A percentile compares a stretch with the other conserved stretches of the same genome.
Evolutionary conservation across 2,329 filamentous ascomycete species (phyloP).

Genomic region (Torrubiellomyces zombiae): DNA sequence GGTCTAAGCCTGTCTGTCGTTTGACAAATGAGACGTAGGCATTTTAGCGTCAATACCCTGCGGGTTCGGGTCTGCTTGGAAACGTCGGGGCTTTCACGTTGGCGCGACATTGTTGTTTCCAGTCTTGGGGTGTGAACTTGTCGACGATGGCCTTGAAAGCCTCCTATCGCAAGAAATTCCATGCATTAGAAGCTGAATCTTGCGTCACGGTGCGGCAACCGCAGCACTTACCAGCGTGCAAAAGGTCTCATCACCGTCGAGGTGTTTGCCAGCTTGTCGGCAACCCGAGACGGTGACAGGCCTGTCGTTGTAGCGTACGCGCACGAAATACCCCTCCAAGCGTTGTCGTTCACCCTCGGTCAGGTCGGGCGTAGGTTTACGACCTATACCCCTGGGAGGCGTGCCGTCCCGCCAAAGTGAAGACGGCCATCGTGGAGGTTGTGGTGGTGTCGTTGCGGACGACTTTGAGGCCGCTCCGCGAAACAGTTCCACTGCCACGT

Average conservation of each 20-base stretch:
- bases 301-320: slow-evolving; percentile 79
- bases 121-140: slow-evolving; percentile 70
- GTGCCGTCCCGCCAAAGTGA: slow-evolving; percentile 12
- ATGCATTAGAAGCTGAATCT: background rate
- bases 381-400: slow-evolving; percentile 36
- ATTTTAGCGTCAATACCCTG: slow-evolving; percentile 32
- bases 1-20: background rate
- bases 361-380: slow-evolving; percentile 41
- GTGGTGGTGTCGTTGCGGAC: slow-evolving; percentile 9
- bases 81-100: slow-evolving; percentile 27
- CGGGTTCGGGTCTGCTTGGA: slow-evolving; percentile 32
- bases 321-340: slow-evolving; percentile 68
- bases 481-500: slow-evolving; percentile 85
- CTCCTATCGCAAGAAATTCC: slow-evolving; percentile 27
- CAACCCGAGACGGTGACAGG: slow-evolving; percentile 74
- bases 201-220: background rate
- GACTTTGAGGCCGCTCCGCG: slow-evolving; percentile 25
- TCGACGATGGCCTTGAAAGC: slow-evolving; percentile 90
- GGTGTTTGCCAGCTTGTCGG: slow-evolving; percentile 57
- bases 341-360: slow-evolving; percentile 37
- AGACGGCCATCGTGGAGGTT: slow-evolving; percentile 9
- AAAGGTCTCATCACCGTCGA: slow-evolving; percentile 73
- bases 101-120: slow-evolving; percentile 41
- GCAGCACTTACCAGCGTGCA: slow-evolving; percentile 69
- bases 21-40: slow-evolving; percentile 2